These are phyloP conservation scores for Solanum clarkiae DNA, from an alignment of 257 asterid species.

Conservation along the genomic window DNA sequence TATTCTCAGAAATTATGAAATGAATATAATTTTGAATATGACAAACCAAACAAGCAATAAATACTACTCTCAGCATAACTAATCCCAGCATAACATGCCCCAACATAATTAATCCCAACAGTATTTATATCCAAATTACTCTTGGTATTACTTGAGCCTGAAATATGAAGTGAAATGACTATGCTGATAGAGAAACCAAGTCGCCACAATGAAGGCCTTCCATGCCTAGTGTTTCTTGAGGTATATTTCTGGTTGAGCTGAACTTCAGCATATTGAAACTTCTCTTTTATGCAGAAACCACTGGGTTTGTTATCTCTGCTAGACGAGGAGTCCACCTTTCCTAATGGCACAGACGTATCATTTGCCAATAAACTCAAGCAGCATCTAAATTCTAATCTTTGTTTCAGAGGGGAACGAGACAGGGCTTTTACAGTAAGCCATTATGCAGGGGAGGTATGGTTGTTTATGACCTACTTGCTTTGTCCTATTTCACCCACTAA, in stretches of 20 bases:
- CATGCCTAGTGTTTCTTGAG: neutral
- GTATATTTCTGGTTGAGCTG: neutral
- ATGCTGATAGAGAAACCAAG: neutral
- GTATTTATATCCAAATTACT: neutral
- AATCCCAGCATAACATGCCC: no score
- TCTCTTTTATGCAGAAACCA: constrained; percentile 64
- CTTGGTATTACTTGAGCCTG: neutral
- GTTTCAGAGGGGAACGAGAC: constrained; percentile 79
- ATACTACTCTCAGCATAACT: no score
- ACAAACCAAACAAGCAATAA: no score
- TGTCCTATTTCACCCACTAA: neutral
- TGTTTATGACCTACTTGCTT: neutral
- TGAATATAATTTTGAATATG: no score
- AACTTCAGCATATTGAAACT: neutral
- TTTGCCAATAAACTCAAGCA: constrained; percentile 91
- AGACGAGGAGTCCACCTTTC: constrained; percentile 96
- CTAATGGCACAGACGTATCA: constrained; percentile 93
- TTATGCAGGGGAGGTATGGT: constrained; percentile 94
- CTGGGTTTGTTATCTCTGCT: constrained; percentile 81
- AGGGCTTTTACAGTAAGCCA: constrained; percentile 79
- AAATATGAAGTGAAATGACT: neutral
- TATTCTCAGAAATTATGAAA: no score
- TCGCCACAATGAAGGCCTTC: neutral
- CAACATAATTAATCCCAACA: no score
- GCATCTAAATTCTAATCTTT: constrained; percentile 66